Evolutionary conservation across 2,329 filamentous ascomycete genomes (phyloP), one percentile per base, ranked within the genome.

Genomic region (Penicillium palitans): DNA sequence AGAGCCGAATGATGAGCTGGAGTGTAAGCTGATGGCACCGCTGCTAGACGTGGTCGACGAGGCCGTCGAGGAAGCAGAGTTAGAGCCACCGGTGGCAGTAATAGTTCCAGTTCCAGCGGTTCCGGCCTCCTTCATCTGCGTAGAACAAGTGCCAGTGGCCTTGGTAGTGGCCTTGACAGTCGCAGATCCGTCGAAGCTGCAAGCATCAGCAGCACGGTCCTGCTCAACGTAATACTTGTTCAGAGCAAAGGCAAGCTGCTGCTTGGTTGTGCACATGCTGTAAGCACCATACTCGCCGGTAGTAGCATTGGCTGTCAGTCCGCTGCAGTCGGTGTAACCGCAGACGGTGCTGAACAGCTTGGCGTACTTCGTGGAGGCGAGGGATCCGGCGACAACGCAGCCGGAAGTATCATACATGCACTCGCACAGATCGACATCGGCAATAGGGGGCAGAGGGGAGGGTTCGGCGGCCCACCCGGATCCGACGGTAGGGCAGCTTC

Each of bases 381-480:
- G 58, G 15, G 64, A 67, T 46, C 79, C 74, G 29, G 83, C 79
- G 58, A 90, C 84, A 19, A 84, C 83, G 79, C 95, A 98, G 54
- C 79, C 78, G 56, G 95, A 79, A 45, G 85, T 85, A 60, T 84
- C 81, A 73, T 84, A 83, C 89, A 96, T 96, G 84, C 95, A 99
- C 55, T 80, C 76, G 83, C 93, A 98, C 42, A 96, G 86, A 46
- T 84, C 70, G 51, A 83, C 70, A 78, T 97, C 90, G 59, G 91
- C 91, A 6, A 84, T 85, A 6, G 93, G 93, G 25, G 93, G 95
- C 21, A 98, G 89, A 24, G 84, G 81, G 2, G 66, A 62, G 62
- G 68, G 54, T 12, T 84, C 81, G 52, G 90, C 89, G 63, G 81
- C 78, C 93, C 95, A 98, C 68, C 76, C 80, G 42, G 76, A 67